Evolutionary conservation across 2,329 filamentous ascomycete species (phyloP), one percentile per base, ranked within the genome.

Genomic region (Fusarium sulawesiense): DNA sequence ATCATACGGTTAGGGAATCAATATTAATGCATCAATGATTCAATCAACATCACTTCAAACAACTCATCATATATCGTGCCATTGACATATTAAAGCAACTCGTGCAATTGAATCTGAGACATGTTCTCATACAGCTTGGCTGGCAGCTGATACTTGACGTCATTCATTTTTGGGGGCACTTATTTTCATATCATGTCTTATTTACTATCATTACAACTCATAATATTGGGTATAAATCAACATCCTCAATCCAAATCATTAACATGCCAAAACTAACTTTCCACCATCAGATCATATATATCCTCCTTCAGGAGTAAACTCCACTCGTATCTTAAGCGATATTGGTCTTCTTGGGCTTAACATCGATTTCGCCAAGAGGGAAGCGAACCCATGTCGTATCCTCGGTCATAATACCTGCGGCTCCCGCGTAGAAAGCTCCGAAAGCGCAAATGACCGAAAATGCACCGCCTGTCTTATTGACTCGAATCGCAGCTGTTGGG

Each of bases 381-480:
- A 83, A 77, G n/a, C 70, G 69, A 13, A 83, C 77, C 71, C 76
- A 82, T 6, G 81, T 83, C 4, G 80, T 83, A 55, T 81, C 80
- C 30, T 77, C 75, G 2, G 77, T 72, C 81, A 83, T 83, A 51
- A 83, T 68, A 20, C 80, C 80, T 13, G 81, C 72, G n/a, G 75
- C 73, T 14, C 81, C 81, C 7, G 77, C 80, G 56, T 83, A 83
- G 47, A 83, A 82, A 0, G 81, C 81, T 18, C 68, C 50, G 12
- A 79, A 73, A 0, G 80, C 79, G 25, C 76, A 80, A 5, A 82
- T 71, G 16, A 80, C 75, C 4, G 79, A 75, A 37, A 82, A 80
- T 1, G 75, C 80, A 12, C 81, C 81, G 3, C 81, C 82, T 0
- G 78, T 73, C 48, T 79, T 80, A 75, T 88, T 87, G 60, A 84